A percentile compares a stretch with the other conserved stretches of the same genome.
These are phyloP conservation scores for Teratosphaeria nubilosa DNA, from an alignment of 2,329 filamentous ascomycete species.

Conservation along the genomic window DNA sequence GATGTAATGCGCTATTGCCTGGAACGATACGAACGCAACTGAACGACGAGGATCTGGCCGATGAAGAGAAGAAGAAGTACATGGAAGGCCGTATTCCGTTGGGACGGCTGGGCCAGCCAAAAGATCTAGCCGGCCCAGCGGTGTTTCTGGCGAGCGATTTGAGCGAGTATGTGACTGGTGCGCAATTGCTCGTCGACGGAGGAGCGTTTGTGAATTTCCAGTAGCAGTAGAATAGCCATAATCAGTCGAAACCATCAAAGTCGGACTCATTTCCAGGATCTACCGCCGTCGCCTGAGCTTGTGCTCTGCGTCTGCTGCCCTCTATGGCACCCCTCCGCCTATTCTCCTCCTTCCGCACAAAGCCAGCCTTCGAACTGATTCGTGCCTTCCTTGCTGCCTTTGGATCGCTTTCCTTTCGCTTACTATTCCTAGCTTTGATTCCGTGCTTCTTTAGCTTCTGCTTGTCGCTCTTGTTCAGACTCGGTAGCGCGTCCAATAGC, in stretches of 20 bases:
- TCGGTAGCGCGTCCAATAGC: conserved; percentile 79
- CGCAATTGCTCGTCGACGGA: conserved; percentile 77
- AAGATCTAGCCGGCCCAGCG: conserved; percentile 73
- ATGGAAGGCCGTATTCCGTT: conserved; percentile 76
- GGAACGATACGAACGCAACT: conserved; percentile 77
- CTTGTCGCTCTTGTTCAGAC: conserved; percentile 69
- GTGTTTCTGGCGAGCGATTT: conserved; percentile 75
- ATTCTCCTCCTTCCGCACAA: conserved; percentile 58
- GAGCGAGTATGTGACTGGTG: conserved; percentile 72
- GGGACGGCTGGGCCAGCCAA: conserved; percentile 59
- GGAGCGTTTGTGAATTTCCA: conserved; percentile 85
- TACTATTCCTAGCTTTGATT: conserved; percentile 56
- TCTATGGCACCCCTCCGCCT: conserved; percentile 41
- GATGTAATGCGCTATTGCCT: conserved; percentile 75
- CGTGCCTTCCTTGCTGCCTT: conserved; percentile 44
- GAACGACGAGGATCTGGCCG: conserved; percentile 71
- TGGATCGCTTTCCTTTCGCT: conserved; percentile 28
- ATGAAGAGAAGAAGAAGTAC: conserved; percentile 61
- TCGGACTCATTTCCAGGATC: conserved; percentile 22
- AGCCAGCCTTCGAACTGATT: conserved; percentile 78
- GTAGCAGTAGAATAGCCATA: conserved; percentile 28
- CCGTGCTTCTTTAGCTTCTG: conserved; percentile 73
- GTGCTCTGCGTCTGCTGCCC: conserved; percentile 26
- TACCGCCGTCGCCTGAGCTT: conserved; percentile 11
- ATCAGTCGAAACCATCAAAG: conserved; percentile 34